Conservation (phyloP, 371 early-diverging fungal genomes). For the Mortierella sp. region DNA sequence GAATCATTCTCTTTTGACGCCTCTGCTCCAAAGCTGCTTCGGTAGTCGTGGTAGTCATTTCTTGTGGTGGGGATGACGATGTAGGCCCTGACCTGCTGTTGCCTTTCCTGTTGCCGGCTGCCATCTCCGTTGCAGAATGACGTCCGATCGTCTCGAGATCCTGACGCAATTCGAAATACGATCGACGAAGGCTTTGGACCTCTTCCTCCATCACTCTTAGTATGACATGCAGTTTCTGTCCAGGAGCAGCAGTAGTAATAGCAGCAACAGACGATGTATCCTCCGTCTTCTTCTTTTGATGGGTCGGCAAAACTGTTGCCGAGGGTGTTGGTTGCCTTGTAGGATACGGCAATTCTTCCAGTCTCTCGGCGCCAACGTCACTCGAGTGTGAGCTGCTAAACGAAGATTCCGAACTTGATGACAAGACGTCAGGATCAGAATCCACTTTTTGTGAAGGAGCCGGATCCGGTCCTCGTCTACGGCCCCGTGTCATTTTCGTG, state of each 20-base stretch:
- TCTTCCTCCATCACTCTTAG: conserved; percentile 18
- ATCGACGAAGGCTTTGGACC: conserved; percentile 19
- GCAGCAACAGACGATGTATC: no score
- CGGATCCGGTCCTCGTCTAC: no score
- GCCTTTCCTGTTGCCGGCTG: background rate
- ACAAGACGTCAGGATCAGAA: no score
- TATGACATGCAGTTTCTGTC: conserved; percentile 17
- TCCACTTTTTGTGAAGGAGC: background rate
- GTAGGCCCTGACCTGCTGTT: background rate
- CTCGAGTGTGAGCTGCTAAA: no score
- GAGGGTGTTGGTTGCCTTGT: no score
- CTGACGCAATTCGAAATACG: conserved; percentile 18
- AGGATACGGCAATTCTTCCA: no score
- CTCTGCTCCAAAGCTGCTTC: background rate
- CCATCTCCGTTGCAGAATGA: background rate
- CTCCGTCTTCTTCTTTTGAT: no score
- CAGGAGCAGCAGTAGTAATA: background rate
- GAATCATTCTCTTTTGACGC: conserved; percentile 22
- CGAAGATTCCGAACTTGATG: no score
- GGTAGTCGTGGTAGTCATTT: background rate
- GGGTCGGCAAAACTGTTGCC: no score
- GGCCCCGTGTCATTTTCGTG: no score
- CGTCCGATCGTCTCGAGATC: conserved; percentile 17
- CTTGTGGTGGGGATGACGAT: background rate
- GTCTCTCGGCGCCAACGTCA: no score